Base-by-base conservation (phyloP, 495 filamentous ascomycete species). In the Penicillium samsonianum region DNA sequence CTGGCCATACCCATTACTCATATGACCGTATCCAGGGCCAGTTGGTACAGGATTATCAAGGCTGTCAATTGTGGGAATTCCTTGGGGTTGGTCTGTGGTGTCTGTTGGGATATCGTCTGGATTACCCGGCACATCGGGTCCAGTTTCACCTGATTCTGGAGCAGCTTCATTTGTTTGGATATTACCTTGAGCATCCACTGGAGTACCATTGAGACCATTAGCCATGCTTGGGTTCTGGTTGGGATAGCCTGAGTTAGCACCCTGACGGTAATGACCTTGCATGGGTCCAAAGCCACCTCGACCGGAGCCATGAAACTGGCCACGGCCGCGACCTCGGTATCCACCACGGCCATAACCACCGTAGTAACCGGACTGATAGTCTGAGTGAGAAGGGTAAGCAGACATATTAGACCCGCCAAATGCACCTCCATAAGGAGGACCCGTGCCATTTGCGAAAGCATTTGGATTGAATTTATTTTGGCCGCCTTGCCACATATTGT, bases 401-500 rank as follows among this genome's bases (percentile, higher is more conserved):
- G 50, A 80, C 74, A 85, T 78, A 82, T 86, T 86, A 84, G 82
- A 84, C 73, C 83, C 84, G 79, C 77, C 82, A 82, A 79, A 93
- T 72, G 89, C 89, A 83, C 84, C 81, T 78, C 89, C 88, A 87
- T 86, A 92, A 73, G 89, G 87, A 87, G 84, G 82, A 77, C 87
- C 85, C 81, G 87, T 90, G 80, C 86, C 83, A 90, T 86, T 89
- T 86, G 86, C 82, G 74, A 80, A 82, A 71, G 81, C 76, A 82
- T 81, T 84, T 81, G 81, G 78, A 84, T 84, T 83, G 80, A 79
- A 82, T 75, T 82, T 83, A 81, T 81, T 75, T 80, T 79, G 78
- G 71, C 73, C 85, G 84, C 85, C 84, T 85, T 90, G 90, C 87
- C 86, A 88, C 76, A 81, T 79, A 53, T 42, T 42, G 77, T 77